Evolutionary conservation across 306 rosid genomes (phyloP).

Genomic region (Leucaena leucocephala): DNA sequence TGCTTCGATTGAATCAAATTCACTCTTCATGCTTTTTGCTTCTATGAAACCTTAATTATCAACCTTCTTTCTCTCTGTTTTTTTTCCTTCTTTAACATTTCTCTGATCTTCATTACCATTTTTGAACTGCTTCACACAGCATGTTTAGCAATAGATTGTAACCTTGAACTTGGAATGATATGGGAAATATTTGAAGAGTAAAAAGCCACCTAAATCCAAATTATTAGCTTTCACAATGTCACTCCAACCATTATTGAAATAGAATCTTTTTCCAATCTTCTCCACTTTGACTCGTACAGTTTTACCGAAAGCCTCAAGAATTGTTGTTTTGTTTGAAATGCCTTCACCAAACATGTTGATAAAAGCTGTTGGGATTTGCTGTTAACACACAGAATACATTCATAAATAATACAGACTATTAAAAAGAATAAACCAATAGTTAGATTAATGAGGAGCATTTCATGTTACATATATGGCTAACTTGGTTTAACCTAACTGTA

Average conservation of each 20-base stretch:
- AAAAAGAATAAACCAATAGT: no score
- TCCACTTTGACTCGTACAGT: not conserved
- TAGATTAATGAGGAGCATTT: no score
- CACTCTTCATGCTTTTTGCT: not conserved
- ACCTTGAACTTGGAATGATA: not conserved
- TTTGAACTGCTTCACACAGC: not conserved
- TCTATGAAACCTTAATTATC: not conserved
- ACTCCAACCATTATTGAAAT: not conserved
- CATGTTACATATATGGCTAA: no score
- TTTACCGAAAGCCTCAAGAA: not conserved
- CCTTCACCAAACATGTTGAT: not conserved
- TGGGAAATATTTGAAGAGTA: not conserved
- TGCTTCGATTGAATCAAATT: not conserved
- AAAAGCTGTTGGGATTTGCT: constrained; percentile 27
- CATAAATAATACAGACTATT: no score
- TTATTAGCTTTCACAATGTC: not conserved
- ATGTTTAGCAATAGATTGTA: not conserved
- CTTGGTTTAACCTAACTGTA: no score
- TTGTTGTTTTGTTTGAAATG: not conserved
- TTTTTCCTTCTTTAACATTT: not conserved
- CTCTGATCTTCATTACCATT: not conserved
- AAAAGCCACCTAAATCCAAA: not conserved
- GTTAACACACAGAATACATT: not conserved
- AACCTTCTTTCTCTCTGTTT: not conserved
- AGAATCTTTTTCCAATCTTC: not conserved